Percentiles rank a stretch among this genome's conserved stretches.
phyloP scores from a whole-genome alignment of 1,139 yeast genomes.

The Meyerozyma elateridarum region DNA sequence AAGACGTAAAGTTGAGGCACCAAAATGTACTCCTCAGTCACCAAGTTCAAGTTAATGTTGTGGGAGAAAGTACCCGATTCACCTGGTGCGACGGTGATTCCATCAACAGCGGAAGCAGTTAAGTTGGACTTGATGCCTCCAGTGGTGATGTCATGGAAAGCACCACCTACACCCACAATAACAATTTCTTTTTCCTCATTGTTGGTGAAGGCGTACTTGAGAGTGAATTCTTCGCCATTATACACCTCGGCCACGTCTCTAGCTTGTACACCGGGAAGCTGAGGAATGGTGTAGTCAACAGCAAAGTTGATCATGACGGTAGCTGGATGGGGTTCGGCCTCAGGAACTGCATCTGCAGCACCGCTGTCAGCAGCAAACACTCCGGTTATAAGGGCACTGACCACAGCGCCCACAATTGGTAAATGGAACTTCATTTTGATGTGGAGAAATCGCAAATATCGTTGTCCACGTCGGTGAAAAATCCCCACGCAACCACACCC shows the following conservation, averaged over 20 bases:
- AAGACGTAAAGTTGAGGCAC: conserved; percentile 57
- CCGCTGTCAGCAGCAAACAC: conserved; percentile 14
- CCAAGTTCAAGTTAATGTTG: conserved; percentile 49
- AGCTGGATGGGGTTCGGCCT: conserved; percentile 6
- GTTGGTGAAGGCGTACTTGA: conserved; percentile 54
- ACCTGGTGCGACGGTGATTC: conserved; percentile 49
- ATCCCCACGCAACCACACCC: conserved; percentile 12
- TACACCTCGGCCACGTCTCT: conserved; percentile 37
- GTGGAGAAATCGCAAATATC: conserved; percentile 13
- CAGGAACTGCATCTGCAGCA: not conserved
- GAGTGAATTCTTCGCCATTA: conserved; percentile 52
- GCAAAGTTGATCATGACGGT: conserved; percentile 30
- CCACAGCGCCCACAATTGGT: conserved; percentile 6
- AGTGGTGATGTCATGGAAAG: conserved; percentile 52
- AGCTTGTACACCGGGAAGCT: conserved; percentile 32
- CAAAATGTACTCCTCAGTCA: conserved; percentile 55
- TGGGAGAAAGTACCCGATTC: conserved; percentile 48
- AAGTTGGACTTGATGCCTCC: conserved; percentile 54
- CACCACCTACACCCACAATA: conserved; percentile 74
- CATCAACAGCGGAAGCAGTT: conserved; percentile 64
- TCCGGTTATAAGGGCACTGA: conserved; percentile 17
- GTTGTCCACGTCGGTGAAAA: no score
- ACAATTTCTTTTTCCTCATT: conserved; percentile 47
- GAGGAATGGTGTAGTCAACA: conserved; percentile 39
- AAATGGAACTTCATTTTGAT: conserved; percentile 14